A percentile compares a stretch with the other conserved stretches of the same genome.
Conservation (phyloP, 768 basidiomycete species). For the Rhodocollybia butyracea region DNA sequence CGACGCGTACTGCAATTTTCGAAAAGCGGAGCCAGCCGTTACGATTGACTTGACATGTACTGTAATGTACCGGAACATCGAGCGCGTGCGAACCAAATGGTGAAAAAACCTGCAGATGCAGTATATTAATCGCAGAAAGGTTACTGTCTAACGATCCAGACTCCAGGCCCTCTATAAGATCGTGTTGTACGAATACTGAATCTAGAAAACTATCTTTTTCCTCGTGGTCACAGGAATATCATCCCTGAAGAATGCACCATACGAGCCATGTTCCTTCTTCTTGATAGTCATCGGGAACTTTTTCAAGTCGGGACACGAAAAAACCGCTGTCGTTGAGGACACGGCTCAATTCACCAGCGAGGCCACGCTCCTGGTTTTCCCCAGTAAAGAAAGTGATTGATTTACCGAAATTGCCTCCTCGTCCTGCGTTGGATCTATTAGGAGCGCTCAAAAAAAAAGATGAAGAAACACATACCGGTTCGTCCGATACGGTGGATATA, state of each 20-base stretch:
- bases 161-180: neutral
- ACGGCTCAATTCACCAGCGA: constrained; percentile 91
- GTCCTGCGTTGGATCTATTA: constrained; percentile 43
- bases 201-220: constrained; percentile 8
- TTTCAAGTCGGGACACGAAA: constrained; percentile 63
- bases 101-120: too few relatives aligned
- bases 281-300: constrained; percentile 97
- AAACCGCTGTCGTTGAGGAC: constrained; percentile 88
- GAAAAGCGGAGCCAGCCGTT: too few relatives aligned
- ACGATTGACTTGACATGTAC: too few relatives aligned
- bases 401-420: constrained; percentile 86
- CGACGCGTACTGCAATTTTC: too few relatives aligned
- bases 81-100: too few relatives aligned
- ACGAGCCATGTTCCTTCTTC: constrained; percentile 89
- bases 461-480: constrained; percentile 53
- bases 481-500: constrained; percentile 89
- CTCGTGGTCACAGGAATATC: constrained; percentile 30
- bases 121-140: too few relatives aligned
- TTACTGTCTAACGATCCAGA: neutral
- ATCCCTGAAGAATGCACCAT: constrained; percentile 83
- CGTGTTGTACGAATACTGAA: neutral
- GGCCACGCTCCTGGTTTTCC: constrained; percentile 73
- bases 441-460: neutral
- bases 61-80: too few relatives aligned
- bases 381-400: constrained; percentile 98